Evolutionary conservation across 2,329 filamentous ascomycete genomes (phyloP), one percentile per base, ranked within the genome.

Genomic region (Claviceps cyperi): DNA sequence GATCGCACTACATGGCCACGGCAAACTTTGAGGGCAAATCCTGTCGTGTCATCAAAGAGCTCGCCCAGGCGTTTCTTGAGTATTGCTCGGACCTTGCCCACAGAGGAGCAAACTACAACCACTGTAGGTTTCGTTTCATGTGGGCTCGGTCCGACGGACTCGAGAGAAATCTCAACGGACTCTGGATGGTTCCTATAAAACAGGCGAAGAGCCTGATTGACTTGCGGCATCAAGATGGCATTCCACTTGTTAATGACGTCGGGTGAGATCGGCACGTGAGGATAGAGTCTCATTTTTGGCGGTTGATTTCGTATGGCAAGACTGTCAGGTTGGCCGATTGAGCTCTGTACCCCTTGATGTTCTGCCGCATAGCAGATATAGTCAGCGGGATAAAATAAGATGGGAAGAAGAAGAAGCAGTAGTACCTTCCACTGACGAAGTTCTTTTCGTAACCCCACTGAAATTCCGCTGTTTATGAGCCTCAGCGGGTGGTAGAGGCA

Each of bases 81-180:
- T 43, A 86, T 82, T 19, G 78, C 75, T 48, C 83, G 81, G 32
- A 90, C 81, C 61, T 86, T 86, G 47, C 71, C 71, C 8, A 86
- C 83, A 4, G 84, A 89, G 2, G 78, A 83, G 65, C 86, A 91
- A 4, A 87, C 81, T 8, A 91, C 80, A 19, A 90, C 71, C 0
- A 89, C 83, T 0, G 86, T 90, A 0, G 86, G 84, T 50, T 75
- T 77, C 0, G 81, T 80, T 50, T 76, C 79, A 37, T 80, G 73
- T 5, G 78, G 73, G 3, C 78, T 80, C 48, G 84, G 80, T 17
- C 86, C 86, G 40, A 89, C 80, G 0, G 81, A 83, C 53, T 87
- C 80, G 1, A 91, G 76, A 9, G 83, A 84, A 40, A 91, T 87
- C 58, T 86, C 85, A 36, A 87, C 80, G 0, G 84, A 86, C 61